phyloP scores from a whole-genome alignment of 371 early-diverging fungal genomes.

The Blakeslea trispora region DNA sequence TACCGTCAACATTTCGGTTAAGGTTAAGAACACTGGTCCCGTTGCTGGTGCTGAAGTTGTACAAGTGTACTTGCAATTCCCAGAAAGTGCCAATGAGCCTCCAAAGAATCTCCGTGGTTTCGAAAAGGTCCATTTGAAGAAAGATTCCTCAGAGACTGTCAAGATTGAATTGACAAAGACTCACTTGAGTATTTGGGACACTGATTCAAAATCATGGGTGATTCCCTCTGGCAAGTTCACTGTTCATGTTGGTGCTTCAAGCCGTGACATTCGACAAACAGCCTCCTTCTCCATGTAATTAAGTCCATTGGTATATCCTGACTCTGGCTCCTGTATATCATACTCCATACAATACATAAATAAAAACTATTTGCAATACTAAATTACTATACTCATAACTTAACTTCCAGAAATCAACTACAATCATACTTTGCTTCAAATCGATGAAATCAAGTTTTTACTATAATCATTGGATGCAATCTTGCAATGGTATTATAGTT shows the following conservation, averaged over 20 bases:
- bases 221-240: conserved; percentile 47
- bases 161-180: conserved; percentile 34
- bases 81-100: conserved; percentile 50
- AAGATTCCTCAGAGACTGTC: conserved; percentile 25
- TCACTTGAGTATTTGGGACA: conserved; percentile 51
- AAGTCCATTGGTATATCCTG: not conserved
- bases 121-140: conserved; percentile 45
- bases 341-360: too few species aligned
- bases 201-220: conserved; percentile 35
- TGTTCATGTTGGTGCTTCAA: conserved; percentile 51
- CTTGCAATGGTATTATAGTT: too few species aligned
- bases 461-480: too few species aligned
- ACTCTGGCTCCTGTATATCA: not conserved
- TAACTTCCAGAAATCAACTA: too few species aligned
- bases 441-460: too few species aligned
- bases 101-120: conserved; percentile 58
- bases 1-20: conserved; percentile 26
- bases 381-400: too few species aligned
- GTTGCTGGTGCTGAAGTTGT: conserved; percentile 60
- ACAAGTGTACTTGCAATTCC: conserved; percentile 58
- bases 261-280: conserved; percentile 39
- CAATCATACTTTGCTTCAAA: too few species aligned
- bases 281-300: not conserved
- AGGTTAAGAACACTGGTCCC: conserved; percentile 52
- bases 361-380: too few species aligned